Conservation (phyloP, 768 basidiomycete genomes). For the Pholiota molesta region DNA sequence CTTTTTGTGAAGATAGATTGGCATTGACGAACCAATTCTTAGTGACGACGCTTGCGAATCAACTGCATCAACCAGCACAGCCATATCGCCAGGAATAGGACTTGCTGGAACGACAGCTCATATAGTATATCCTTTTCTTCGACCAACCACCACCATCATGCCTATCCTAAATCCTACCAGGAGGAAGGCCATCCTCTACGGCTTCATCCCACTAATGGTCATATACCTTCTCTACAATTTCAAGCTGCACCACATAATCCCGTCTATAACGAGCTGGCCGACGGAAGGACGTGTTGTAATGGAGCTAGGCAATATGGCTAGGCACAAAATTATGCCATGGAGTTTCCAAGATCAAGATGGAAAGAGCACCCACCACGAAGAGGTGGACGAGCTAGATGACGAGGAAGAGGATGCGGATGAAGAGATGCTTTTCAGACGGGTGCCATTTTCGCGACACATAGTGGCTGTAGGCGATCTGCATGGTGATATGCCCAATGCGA, state of each 20-base stretch:
- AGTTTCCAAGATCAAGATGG: constrained; percentile 17
- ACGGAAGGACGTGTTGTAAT: constrained; percentile 23
- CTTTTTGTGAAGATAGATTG: background rate
- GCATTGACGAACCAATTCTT: background rate
- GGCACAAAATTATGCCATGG: constrained; percentile 28
- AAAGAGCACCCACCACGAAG: constrained; percentile 9
- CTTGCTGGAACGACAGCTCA: too few relatives aligned
- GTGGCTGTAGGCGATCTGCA: constrained; percentile 94
- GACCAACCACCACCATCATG: constrained; percentile 15
- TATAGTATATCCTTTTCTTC: background rate
- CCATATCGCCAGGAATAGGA: background rate
- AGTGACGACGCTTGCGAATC: background rate
- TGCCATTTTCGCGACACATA: constrained; percentile 55
- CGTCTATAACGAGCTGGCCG: constrained; percentile 26
- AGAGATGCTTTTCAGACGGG: constrained; percentile 13
- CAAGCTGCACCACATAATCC: constrained; percentile 24
- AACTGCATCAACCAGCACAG: background rate
- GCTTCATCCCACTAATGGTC: constrained; percentile 24
- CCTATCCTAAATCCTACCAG: constrained; percentile 23
- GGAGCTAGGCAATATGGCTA: constrained; percentile 23
- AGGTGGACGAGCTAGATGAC: constrained; percentile 9
- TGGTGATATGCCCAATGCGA: constrained; percentile 83
- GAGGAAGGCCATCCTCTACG: constrained; percentile 23
- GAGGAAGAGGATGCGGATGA: constrained; percentile 12
- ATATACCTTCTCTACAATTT: constrained; percentile 26